Evolutionary conservation across 495 filamentous ascomycete genomes (phyloP).

Genomic region (Trichoderma parareesei): DNA sequence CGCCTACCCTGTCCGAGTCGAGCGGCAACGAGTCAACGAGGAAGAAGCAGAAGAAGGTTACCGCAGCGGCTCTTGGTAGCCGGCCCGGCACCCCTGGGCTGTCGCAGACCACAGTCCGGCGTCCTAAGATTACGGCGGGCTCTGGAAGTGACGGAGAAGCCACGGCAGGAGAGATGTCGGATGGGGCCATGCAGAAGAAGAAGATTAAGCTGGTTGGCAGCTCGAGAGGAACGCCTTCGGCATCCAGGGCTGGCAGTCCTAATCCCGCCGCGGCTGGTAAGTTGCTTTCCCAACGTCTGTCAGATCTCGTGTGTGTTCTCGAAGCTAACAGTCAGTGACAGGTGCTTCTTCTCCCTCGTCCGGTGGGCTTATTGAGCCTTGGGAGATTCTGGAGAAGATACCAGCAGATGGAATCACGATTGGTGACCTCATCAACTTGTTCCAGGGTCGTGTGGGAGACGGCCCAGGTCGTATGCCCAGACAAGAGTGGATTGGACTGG

Average conservation of each 20-base stretch:
- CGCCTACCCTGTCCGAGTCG: constrained; percentile 75
- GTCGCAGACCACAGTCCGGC: constrained; percentile 37
- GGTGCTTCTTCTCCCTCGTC: constrained; percentile 30
- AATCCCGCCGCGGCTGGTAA: constrained; percentile 38
- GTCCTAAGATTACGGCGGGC: constrained; percentile 46
- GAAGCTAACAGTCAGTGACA: not conserved
- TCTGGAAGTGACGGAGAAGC: constrained; percentile 76
- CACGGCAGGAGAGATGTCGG: constrained; percentile 68
- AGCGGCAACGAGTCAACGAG: constrained; percentile 83
- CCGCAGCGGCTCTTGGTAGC: constrained; percentile 32
- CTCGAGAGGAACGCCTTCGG: constrained; percentile 39
- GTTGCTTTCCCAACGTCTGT: constrained; percentile 13
- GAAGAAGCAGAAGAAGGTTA: constrained; percentile 77
- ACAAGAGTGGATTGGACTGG: constrained; percentile 45
- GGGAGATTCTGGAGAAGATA: constrained; percentile 65
- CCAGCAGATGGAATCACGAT: constrained; percentile 51
- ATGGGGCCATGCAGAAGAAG: constrained; percentile 56
- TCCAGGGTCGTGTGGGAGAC: constrained; percentile 49
- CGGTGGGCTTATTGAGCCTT: constrained; percentile 30
- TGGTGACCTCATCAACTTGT: constrained; percentile 50
- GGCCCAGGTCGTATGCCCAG: constrained; percentile 31
- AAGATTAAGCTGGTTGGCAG: constrained; percentile 51
- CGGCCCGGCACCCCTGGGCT: constrained; percentile 41
- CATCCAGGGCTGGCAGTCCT: constrained; percentile 48
- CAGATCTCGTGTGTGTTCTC: not conserved